phyloP scores from a whole-genome alignment of 352 stramenopile species.

The Nothophytophthora sp. region DNA sequence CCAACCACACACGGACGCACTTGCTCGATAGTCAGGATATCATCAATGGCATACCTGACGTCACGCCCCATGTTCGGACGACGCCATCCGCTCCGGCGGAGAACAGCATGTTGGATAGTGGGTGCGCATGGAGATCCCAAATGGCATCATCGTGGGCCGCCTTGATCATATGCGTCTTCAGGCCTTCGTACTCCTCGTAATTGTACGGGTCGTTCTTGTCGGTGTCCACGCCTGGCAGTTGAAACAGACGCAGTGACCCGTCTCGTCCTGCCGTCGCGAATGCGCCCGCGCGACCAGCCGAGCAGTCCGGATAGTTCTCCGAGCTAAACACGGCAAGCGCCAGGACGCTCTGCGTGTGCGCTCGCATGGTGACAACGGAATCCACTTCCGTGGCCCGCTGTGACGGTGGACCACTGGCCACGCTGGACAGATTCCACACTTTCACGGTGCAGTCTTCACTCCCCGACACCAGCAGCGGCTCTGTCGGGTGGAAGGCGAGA shows the following conservation, averaged over 20 bases:
- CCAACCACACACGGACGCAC: not conserved
- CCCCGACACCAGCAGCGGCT: conserved; percentile 79
- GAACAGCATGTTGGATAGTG: conserved; percentile 83
- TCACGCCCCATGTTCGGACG: conserved; percentile 77
- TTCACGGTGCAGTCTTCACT: conserved; percentile 87
- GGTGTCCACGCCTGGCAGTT: conserved; percentile 52
- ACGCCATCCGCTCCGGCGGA: conserved; percentile 78
- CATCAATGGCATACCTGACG: conserved; percentile 47
- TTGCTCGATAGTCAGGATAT: not conserved
- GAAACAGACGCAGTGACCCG: conserved; percentile 67
- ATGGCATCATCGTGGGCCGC: conserved; percentile 81
- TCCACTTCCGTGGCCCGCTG: conserved; percentile 79
- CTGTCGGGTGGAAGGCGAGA: conserved; percentile 79
- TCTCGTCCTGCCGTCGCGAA: conserved; percentile 82
- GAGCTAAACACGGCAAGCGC: conserved; percentile 70
- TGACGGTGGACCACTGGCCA: conserved; percentile 59
- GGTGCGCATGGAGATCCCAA: conserved; percentile 82
- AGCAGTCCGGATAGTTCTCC: conserved; percentile 71
- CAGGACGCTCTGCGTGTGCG: conserved; percentile 77
- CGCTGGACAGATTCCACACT: conserved; percentile 77
- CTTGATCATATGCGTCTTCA: conserved; percentile 71
- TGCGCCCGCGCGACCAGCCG: conserved; percentile 46
- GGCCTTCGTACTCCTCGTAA: conserved; percentile 71
- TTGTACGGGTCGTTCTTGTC: conserved; percentile 73
- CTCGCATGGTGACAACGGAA: conserved; percentile 71